Percentiles rank a stretch among this genome's conserved stretches.
Conservation (phyloP, 495 filamentous ascomycete species). For the Neurospora tetraspora region DNA sequence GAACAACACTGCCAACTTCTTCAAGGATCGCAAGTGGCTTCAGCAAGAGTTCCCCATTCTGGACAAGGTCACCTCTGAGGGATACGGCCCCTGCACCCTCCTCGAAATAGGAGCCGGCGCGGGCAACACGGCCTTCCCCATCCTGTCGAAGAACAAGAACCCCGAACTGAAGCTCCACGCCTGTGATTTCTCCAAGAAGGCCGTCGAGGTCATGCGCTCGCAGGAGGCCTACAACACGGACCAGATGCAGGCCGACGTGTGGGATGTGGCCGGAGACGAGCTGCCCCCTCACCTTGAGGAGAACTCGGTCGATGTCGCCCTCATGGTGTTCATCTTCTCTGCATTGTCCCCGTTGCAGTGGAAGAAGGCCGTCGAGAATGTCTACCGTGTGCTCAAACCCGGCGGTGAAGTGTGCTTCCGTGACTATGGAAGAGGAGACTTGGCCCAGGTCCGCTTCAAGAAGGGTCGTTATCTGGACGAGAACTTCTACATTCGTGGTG, state of each 20-base stretch:
- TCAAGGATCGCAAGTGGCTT: slow-evolving; percentile 97
- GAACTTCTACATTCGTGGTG: slow-evolving; percentile 93
- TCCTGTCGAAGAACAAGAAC: slow-evolving; percentile 74
- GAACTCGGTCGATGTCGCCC: slow-evolving; percentile 73
- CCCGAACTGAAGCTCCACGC: slow-evolving; percentile 69
- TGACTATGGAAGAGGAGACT: slow-evolving; percentile 90
- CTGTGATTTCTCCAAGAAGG: slow-evolving; percentile 86
- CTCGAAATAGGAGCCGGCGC: slow-evolving; percentile 92
- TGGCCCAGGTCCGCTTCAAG: slow-evolving; percentile 94
- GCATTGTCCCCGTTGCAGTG: slow-evolving; percentile 80
- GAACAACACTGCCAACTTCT: slow-evolving; percentile 92
- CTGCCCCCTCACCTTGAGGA: slow-evolving; percentile 68
- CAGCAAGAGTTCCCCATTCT: slow-evolving; percentile 89
- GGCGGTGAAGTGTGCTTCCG: slow-evolving; percentile 87
- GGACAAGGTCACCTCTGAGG: slow-evolving; percentile 52
- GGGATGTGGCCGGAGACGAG: slow-evolving; percentile 66
- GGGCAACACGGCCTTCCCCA: slow-evolving; percentile 90
- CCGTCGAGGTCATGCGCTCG: slow-evolving; percentile 76
- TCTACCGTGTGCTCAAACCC: slow-evolving; percentile 70
- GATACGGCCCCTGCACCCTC: slow-evolving; percentile 51
- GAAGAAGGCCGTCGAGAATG: slow-evolving; percentile 70
- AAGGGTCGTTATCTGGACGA: slow-evolving; percentile 85
- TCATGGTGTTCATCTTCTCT: slow-evolving; percentile 96
- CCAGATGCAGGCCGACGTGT: slow-evolving; percentile 75
- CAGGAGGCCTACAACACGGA: slow-evolving; percentile 53